Evolutionary conservation across 768 basidiomycete species (phyloP), one percentile per base, ranked within the genome.

Genomic region (Termitomyces sp.): DNA sequence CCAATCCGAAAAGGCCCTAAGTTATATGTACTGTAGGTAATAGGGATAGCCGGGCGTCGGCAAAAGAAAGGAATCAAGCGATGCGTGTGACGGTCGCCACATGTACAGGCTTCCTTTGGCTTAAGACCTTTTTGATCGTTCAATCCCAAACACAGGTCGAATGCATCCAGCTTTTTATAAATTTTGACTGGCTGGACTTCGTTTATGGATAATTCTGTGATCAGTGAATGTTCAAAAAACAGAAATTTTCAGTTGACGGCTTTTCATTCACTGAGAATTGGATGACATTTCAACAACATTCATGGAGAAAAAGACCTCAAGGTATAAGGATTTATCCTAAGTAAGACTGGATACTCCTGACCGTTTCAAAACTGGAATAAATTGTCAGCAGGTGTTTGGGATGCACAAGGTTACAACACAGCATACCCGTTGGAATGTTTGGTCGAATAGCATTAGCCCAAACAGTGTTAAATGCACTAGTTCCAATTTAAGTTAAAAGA

Each of bases 371-470:
- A 46, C 67, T 68, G 28, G 18, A 40, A 0, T 45, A 44, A 38
- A 18, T 38, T 18, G 22, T 20, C 30, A 38, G 12, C 22, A 1
- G 44, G 32, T 48, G 10, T 38, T 20, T 7, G 9, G 16, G 52
- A 28, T 42, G 18, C 4, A n/a, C 24, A 36, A 13, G 6, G 13
- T 53, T 30, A 6, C 22, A 2, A 18, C 16, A 16, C 32, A 18
- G 58, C 65, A 8, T 49, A 67, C 68, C 24, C 32, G 46, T 63
- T 22, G 74, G 75, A 38, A 77, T 77, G 54, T 77, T 72, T 4
- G 75, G 75, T 33, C 73, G 64, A 18, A 77, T 61, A 16, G 73
- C 68, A 30, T 63, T 61, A 8, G 68, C 63, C 75, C 75, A 77
- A 1, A 77, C 73, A 16, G 73, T 75, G 20, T 67, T 43, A 58